phyloP scores from a whole-genome alignment of 305 asterid genomes.

The Striga hermonthica region DNA sequence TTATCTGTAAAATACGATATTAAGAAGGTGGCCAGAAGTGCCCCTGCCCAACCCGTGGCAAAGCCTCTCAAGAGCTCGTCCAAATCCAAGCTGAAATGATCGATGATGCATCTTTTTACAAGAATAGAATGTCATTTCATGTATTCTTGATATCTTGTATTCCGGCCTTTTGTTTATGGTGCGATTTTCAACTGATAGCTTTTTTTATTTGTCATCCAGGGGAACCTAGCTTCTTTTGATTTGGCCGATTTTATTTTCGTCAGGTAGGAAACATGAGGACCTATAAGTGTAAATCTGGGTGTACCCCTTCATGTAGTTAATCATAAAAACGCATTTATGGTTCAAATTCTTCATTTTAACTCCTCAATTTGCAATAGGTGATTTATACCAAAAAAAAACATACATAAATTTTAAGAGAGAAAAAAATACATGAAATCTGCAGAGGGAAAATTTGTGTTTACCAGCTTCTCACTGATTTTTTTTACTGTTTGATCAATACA shows the following conservation, averaged over 20 bases:
- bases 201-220: constrained; percentile 6
- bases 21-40: constrained; percentile 47
- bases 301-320: not conserved
- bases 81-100: constrained; percentile 70
- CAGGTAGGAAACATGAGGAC: not conserved
- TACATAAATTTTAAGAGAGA: not conserved
- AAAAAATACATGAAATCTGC: no score
- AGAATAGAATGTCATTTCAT: not conserved
- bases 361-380: not conserved
- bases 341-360: not conserved
- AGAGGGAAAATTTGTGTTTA: no score
- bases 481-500: no score
- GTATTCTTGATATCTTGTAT: not conserved
- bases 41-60: constrained; percentile 54
- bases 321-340: not conserved
- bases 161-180: constrained; percentile 13
- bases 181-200: constrained; percentile 14
- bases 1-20: constrained; percentile 73
- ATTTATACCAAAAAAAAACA: not conserved
- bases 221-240: not conserved
- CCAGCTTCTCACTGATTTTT: no score
- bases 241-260: constrained; percentile 5
- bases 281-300: not conserved
- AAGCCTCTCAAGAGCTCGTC: constrained; percentile 70
- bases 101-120: not conserved